Conservation (phyloP, 768 basidiomycete genomes). For the Amanita pallidorosea region DNA sequence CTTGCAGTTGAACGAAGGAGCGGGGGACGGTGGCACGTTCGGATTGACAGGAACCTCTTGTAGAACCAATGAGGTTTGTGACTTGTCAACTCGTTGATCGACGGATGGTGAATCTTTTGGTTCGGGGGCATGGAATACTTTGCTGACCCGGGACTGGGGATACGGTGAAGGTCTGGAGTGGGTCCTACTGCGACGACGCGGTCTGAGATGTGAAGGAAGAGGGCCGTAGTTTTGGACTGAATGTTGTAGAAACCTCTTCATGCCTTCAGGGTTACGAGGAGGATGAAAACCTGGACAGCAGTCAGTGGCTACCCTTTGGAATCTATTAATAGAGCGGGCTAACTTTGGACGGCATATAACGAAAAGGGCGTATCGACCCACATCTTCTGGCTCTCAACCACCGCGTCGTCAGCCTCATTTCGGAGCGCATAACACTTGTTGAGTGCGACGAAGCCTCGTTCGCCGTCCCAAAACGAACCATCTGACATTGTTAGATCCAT, state of each 20-base stretch:
- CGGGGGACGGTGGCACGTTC: conserved; percentile 1
- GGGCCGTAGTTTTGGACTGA: conserved; percentile 64
- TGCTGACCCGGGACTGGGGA: conserved; percentile 38
- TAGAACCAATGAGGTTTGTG: conserved; percentile 10
- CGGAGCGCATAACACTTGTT: conserved; percentile 60
- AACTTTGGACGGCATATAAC: conserved; percentile 62
- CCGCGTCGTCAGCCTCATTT: conserved; percentile 56
- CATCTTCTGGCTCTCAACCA: conserved; percentile 50
- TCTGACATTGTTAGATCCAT: conserved; percentile 27
- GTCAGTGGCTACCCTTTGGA: conserved; percentile 1
- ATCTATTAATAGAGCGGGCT: conserved; percentile 16
- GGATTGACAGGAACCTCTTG: not conserved
- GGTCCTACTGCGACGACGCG: conserved; percentile 44
- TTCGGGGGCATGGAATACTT: conserved; percentile 34
- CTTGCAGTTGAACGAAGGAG: conserved; percentile 31
- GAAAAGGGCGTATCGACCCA: conserved; percentile 73
- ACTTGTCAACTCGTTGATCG: conserved; percentile 9
- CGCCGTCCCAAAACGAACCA: conserved; percentile 51
- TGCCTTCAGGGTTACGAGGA: conserved; percentile 49
- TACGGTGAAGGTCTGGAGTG: conserved; percentile 69
- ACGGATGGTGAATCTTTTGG: conserved; percentile 11
- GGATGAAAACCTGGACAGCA: conserved; percentile 52
- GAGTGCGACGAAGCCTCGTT: conserved; percentile 51
- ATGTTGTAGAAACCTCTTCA: conserved; percentile 65
- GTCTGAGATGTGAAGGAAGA: conserved; percentile 61